These are phyloP conservation scores for Russula dissimulans DNA, from an alignment of 768 basidiomycete genomes.

Conservation along the genomic window DNA sequence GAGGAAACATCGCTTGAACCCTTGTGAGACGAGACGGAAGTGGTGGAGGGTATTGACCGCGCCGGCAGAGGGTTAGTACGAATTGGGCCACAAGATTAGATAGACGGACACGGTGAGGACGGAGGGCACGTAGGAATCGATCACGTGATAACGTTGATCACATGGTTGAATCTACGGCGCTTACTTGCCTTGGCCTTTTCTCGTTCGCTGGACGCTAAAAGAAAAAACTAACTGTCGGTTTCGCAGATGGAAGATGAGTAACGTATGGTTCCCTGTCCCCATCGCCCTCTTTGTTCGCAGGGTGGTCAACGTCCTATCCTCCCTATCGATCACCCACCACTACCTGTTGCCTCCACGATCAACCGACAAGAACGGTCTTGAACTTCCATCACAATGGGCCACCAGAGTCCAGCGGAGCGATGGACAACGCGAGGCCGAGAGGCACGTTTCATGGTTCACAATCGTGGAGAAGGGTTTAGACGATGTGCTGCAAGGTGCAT, in stretches of 20 bases:
- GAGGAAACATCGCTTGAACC: no score
- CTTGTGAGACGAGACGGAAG: no score
- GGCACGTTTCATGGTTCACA: not conserved
- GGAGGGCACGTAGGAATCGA: no score
- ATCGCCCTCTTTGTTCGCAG: conserved; percentile 54
- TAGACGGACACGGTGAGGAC: no score
- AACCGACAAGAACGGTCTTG: conserved; percentile 6
- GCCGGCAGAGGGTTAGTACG: no score
- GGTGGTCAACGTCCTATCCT: conserved; percentile 57
- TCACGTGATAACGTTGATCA: no score
- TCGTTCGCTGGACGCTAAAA: no score
- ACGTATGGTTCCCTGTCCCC: conserved; percentile 44
- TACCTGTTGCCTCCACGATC: conserved; percentile 35
- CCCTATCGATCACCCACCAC: conserved; percentile 61
- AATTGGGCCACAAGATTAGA: no score
- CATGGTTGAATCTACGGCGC: no score
- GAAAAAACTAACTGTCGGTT: not conserved
- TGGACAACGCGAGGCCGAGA: not conserved
- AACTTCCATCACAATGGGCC: not conserved
- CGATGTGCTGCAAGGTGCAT: conserved; percentile 3
- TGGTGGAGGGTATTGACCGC: no score
- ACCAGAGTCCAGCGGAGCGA: not conserved
- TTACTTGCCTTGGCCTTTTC: no score
- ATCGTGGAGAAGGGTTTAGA: not conserved
- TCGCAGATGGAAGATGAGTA: conserved; percentile 32